Base-by-base conservation (phyloP, 768 basidiomycete genomes). In the Auriscalpium orientale region DNA sequence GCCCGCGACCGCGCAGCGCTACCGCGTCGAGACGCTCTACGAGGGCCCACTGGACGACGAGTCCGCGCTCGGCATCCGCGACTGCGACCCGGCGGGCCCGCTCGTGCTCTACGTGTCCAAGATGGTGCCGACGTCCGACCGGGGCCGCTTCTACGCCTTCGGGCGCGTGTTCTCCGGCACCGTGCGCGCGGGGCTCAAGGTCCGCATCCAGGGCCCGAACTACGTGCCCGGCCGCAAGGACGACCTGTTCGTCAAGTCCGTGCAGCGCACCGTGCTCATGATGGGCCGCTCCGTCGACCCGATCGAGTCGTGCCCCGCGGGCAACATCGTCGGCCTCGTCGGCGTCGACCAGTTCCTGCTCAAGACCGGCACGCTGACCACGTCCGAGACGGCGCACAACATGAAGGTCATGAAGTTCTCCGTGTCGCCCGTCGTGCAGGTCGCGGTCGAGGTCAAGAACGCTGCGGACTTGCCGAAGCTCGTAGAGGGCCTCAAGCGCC, bases 381-480 rank as follows among this genome's bases (percentile, higher is more conserved):
- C 91, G 58, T 93, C 93, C 49, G 97, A 98, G 77, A 97, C 94
- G 53, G 97, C 97, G 51, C 97, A 99, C 82, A 99, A 99, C 82
- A 97, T 99, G 94, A 92, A 79, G 79, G 94, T 99, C 74, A 99
- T 99, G 97, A 92, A 89, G 78, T 98, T 98, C 84, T 98, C 95
- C 72, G 97, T 99, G 56, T 98, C 97, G 34, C 97, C 97, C 64
- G 97, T 99, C 79, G 97, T 99, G 46, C 97, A 85, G 71, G 93
- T 98, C 68, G 92, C 97, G 62, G 97, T 99, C 65, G 97, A 99
- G 75, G 97, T 98, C 75, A 98, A 98, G 87, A 99, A 98, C 73
- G 93, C 97, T 56, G 84, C 91, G 57, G 97, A 99, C 81, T 82
- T 99, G 49, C 97, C 97, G 68, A 99, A 99, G 78, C 89, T 99